Evolutionary conservation across 768 basidiomycete species (phyloP).

Genomic region (Russula abietina): DNA sequence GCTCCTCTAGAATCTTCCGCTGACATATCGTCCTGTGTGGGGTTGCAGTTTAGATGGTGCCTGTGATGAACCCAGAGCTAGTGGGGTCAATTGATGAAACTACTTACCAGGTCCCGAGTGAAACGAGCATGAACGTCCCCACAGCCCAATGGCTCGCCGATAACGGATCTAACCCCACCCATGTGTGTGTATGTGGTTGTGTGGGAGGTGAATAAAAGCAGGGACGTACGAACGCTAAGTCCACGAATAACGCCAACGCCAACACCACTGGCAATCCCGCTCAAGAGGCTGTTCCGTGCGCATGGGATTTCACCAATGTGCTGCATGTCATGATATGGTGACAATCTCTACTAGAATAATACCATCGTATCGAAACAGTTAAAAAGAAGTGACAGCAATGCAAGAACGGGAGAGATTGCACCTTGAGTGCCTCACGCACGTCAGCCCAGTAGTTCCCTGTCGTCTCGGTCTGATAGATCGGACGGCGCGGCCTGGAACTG

Average conservation of each 20-base stretch:
- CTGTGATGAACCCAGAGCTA: background rate
- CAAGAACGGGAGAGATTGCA: slow-evolving; percentile 15
- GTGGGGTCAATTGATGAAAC: background rate
- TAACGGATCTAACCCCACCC: slow-evolving; percentile 44
- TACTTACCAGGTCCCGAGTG: slow-evolving; percentile 63
- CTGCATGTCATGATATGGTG: slow-evolving; percentile 46
- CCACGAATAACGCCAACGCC: slow-evolving; percentile 73
- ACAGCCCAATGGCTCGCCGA: slow-evolving; percentile 76
- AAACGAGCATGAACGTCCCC: slow-evolving; percentile 63
- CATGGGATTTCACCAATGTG: slow-evolving; percentile 70
- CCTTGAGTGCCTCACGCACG: slow-evolving; percentile 34
- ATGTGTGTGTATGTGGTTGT: background rate
- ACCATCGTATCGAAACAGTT: background rate
- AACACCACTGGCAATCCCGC: slow-evolving; percentile 72
- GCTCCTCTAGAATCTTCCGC: slow-evolving; percentile 47
- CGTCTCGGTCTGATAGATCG: slow-evolving; percentile 31
- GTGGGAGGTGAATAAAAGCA: background rate
- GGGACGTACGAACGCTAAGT: slow-evolving; percentile 51
- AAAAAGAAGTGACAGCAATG: background rate
- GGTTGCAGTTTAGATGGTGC: background rate
- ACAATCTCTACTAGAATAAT: slow-evolving; percentile 37
- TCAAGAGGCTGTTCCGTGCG: slow-evolving; percentile 65
- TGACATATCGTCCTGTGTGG: slow-evolving; percentile 57
- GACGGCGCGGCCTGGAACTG: slow-evolving; percentile 3
- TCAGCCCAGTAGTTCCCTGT: slow-evolving; percentile 34